phyloP scores from a whole-genome alignment of 2,329 filamentous ascomycete species.

The Metarhizium sp. region DNA sequence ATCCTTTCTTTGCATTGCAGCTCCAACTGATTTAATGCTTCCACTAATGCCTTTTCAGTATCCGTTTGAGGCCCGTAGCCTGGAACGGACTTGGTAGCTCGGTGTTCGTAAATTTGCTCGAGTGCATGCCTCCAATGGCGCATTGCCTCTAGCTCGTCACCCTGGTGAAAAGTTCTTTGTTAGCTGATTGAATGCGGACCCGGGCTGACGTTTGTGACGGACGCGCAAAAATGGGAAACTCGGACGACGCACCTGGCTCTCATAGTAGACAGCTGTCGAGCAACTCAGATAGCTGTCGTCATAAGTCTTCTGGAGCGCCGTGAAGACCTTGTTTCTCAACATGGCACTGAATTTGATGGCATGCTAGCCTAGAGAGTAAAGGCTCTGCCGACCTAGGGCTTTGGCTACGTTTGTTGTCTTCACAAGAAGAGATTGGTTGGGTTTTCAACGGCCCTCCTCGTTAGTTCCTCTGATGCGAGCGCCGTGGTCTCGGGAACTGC shows the following conservation, averaged over 20 bases:
- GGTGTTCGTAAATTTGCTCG: constrained; percentile 80
- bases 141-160: constrained; percentile 83
- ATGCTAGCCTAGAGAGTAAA: neutral
- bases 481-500: neutral
- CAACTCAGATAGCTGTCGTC: constrained; percentile 93
- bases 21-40: constrained; percentile 75
- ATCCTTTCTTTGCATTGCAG: constrained; percentile 89
- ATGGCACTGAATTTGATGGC: constrained; percentile 26
- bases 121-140: constrained; percentile 84
- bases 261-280: constrained; percentile 93
- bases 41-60: constrained; percentile 73
- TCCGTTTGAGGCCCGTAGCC: constrained; percentile 65
- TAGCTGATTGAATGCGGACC: neutral
- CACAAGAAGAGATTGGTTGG: neutral
- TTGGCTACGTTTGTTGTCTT: neutral
- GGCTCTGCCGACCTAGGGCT: neutral
- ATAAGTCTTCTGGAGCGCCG: constrained; percentile 90
- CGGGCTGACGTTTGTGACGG: neutral
- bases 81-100: constrained; percentile 62
- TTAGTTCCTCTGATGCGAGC: neutral
- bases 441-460: neutral
- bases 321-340: constrained; percentile 47
- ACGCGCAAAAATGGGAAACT: neutral
- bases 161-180: constrained; percentile 37
- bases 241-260: constrained; percentile 60